These are phyloP conservation scores for Centella asiatica DNA, from an alignment of 129 eudicot species.

Conservation along the genomic window DNA sequence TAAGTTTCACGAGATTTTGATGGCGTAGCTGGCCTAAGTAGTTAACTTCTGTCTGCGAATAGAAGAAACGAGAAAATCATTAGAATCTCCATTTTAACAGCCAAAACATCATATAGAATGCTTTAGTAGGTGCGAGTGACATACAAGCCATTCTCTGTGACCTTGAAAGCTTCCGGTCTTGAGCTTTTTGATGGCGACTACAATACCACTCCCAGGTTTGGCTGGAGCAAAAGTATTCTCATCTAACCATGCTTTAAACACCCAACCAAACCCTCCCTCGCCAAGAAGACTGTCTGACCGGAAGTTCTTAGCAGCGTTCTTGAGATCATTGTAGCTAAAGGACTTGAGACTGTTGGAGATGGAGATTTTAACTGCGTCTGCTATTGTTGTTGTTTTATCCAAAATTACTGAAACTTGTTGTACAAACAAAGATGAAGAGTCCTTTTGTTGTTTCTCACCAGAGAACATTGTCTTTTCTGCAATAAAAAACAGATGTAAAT, in stretches of 20 bases:
- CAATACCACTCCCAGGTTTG: constrained; percentile 52
- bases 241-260: constrained; percentile 65
- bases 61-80: neutral
- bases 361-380: constrained; percentile 17
- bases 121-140: neutral
- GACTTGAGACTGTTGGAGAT: constrained; percentile 38
- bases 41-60: constrained; percentile 61
- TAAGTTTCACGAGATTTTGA: constrained; percentile 57
- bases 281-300: constrained; percentile 54
- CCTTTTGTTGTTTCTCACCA: constrained; percentile 7
- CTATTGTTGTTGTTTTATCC: constrained; percentile 19
- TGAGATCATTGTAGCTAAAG: constrained; percentile 48
- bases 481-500: constrained; percentile 4
- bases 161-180: constrained; percentile 58
- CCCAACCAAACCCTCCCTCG: constrained; percentile 61
- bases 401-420: constrained; percentile 12
- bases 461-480: constrained; percentile 22
- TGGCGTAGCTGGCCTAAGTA: constrained; percentile 61
- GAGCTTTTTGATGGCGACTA: constrained; percentile 53
- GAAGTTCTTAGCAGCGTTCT: constrained; percentile 51
- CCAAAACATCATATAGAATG: neutral
- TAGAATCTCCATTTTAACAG: neutral
- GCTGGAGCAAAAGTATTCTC: constrained; percentile 40
- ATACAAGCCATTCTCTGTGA: constrained; percentile 72
- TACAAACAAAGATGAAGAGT: constrained; percentile 13